Evolutionary conservation across 108 stramenopile species (phyloP).

Genomic region (Fragilaria crotonensis): DNA sequence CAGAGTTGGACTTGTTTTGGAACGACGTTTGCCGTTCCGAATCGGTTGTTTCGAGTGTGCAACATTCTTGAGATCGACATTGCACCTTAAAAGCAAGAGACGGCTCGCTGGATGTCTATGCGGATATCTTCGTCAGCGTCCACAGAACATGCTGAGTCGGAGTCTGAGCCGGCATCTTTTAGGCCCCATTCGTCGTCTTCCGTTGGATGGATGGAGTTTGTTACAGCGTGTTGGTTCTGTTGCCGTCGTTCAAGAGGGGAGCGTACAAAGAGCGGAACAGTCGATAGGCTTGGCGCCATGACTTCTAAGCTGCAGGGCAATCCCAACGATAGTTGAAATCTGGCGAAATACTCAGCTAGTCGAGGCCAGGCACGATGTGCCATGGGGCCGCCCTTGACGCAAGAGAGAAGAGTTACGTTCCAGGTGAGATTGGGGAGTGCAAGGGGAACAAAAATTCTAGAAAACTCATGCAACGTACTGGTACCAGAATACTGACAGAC

Average conservation of each 20-base stretch:
- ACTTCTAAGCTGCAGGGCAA: conserved; percentile 72
- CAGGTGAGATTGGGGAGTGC: no score
- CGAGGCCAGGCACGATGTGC: conserved; percentile 63
- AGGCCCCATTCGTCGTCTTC: conserved; percentile 8
- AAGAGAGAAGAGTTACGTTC: no score
- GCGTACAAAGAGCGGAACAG: conserved; percentile 50
- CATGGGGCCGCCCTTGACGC: conserved; percentile 46
- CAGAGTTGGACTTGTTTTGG: conserved; percentile 21
- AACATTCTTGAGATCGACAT: conserved; percentile 47
- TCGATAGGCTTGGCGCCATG: conserved; percentile 55
- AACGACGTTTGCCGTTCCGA: conserved; percentile 19
- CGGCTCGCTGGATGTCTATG: conserved; percentile 29
- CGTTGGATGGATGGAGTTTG: neutral
- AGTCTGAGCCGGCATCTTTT: neutral
- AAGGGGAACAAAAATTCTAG: conserved; percentile 4
- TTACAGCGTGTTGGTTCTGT: neutral
- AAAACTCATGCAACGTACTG: conserved; percentile 40
- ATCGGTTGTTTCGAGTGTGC: conserved; percentile 53
- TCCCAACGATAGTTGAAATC: conserved; percentile 58
- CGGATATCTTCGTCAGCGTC: conserved; percentile 14
- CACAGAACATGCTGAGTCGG: conserved; percentile 8
- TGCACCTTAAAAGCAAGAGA: conserved; percentile 18
- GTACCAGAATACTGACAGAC: conserved; percentile 62
- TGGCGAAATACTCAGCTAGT: conserved; percentile 70
- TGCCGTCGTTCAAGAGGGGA: conserved; percentile 13